Conservation (phyloP, 2,329 filamentous ascomycete species). For the Alternaria triticimaculans region DNA sequence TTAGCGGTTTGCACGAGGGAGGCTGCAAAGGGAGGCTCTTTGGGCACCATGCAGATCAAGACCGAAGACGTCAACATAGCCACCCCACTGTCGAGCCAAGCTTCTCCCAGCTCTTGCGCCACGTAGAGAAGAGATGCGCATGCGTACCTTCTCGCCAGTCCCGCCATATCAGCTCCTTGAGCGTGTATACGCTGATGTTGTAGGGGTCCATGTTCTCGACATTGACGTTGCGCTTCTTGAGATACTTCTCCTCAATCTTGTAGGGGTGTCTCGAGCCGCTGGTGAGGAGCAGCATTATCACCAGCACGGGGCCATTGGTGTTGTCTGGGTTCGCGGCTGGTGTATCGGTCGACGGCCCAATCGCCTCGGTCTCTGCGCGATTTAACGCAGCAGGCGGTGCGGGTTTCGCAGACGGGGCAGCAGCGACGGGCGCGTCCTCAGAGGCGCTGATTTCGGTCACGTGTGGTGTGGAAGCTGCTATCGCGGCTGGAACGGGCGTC, state of each 20-base stretch:
- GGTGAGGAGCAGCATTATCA: conserved; percentile 83
- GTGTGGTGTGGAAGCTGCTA: conserved; percentile 15
- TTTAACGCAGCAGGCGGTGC: conserved; percentile 33
- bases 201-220: conserved; percentile 81
- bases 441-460: conserved; percentile 17
- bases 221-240: conserved; percentile 78
- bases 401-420: conserved; percentile 27
- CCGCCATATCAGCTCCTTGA: conserved; percentile 91
- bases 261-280: conserved; percentile 87
- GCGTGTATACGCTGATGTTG: conserved; percentile 88
- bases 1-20: conserved; percentile 20
- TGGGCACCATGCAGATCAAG: background rate
- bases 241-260: conserved; percentile 85
- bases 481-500: conserved; percentile 21
- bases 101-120: background rate
- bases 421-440: conserved; percentile 18
- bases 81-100: background rate
- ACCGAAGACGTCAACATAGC: background rate
- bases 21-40: background rate
- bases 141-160: conserved; percentile 80
- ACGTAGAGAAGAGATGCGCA: background rate
- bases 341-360: conserved; percentile 56
- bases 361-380: conserved; percentile 53
- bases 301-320: conserved; percentile 58
- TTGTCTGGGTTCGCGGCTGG: conserved; percentile 49